Evolutionary conservation across 2,329 filamentous ascomycete genomes (phyloP).

Genomic region (Neocatenulostroma microsporum): DNA sequence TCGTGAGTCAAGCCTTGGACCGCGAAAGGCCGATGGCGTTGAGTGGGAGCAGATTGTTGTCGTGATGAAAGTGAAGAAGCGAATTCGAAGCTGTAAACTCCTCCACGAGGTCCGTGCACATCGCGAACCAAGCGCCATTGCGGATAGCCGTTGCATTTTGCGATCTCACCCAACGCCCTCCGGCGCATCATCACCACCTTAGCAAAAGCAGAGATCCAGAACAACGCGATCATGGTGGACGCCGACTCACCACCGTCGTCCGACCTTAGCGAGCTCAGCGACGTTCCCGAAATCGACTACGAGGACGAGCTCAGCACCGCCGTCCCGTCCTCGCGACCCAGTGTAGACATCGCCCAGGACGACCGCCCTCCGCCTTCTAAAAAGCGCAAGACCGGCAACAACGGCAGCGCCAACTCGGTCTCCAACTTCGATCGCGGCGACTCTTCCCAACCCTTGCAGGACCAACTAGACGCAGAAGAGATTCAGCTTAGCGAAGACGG

Average conservation of each 20-base stretch:
- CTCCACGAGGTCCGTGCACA: no score
- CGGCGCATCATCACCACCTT: not conserved
- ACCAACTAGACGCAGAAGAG: constrained; percentile 47
- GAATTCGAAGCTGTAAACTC: no score
- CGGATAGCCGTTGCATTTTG: not conserved
- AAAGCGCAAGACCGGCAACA: constrained; percentile 29
- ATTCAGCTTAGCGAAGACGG: constrained; percentile 70
- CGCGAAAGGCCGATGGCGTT: no score
- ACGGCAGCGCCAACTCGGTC: constrained; percentile 14
- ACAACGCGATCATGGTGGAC: constrained; percentile 35
- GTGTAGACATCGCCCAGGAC: constrained; percentile 34
- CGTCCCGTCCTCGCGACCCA: constrained; percentile 39
- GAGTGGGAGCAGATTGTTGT: no score
- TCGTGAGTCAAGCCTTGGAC: no score
- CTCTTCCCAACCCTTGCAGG: constrained; percentile 31
- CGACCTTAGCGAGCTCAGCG: constrained; percentile 57
- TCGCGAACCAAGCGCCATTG: no score
- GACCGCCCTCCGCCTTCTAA: constrained; percentile 29
- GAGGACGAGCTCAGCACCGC: constrained; percentile 48
- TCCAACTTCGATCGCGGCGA: constrained; percentile 19
- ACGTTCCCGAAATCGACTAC: constrained; percentile 51
- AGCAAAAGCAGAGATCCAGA: no score
- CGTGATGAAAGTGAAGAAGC: no score
- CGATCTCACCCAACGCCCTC: not conserved
- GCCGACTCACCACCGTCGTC: constrained; percentile 52